Evolutionary conservation across 352 stramenopile genomes (phyloP).

Genomic region (Phytophthora brassicae): DNA sequence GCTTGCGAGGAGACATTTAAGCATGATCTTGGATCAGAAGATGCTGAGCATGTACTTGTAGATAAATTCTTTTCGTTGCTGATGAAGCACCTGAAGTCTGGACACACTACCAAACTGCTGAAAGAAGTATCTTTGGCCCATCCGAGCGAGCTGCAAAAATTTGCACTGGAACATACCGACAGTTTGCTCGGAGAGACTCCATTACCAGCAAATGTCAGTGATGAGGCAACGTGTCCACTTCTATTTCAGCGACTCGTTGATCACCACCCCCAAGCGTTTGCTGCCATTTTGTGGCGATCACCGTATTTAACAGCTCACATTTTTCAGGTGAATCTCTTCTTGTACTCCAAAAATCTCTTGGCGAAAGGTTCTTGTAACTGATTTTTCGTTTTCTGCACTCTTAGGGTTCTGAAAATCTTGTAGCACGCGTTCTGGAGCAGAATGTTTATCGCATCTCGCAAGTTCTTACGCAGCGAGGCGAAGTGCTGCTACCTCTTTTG

Average conservation of each 20-base stretch:
- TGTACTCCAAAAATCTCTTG: background rate
- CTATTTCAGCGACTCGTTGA: constrained; percentile 72
- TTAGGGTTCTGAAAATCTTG: constrained; percentile 53
- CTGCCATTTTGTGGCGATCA: constrained; percentile 55
- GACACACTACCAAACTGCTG: constrained; percentile 33
- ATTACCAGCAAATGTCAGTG: background rate
- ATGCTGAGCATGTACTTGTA: constrained; percentile 18
- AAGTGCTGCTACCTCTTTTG: constrained; percentile 58
- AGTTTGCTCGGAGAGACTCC: constrained; percentile 38
- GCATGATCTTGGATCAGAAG: constrained; percentile 35
- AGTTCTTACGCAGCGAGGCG: constrained; percentile 48
- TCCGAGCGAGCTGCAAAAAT: constrained; percentile 38
- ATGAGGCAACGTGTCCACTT: constrained; percentile 4
- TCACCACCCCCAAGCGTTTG: constrained; percentile 51
- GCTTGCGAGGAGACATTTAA: constrained; percentile 39
- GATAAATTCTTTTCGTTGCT: constrained; percentile 48
- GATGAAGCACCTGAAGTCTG: constrained; percentile 29
- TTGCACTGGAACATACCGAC: constrained; percentile 57
- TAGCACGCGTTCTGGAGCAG: constrained; percentile 71
- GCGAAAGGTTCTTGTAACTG: background rate
- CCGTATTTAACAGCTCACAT: constrained; percentile 66
- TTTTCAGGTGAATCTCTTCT: constrained; percentile 52
- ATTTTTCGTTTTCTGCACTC: background rate
- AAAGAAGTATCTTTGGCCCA: constrained; percentile 33
- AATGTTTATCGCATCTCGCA: constrained; percentile 71